Percentiles rank a stretch among this genome's conserved stretches.
phyloP scores from a whole-genome alignment of 192 early-diverging fungal genomes.

The Piromyces sp. region DNA sequence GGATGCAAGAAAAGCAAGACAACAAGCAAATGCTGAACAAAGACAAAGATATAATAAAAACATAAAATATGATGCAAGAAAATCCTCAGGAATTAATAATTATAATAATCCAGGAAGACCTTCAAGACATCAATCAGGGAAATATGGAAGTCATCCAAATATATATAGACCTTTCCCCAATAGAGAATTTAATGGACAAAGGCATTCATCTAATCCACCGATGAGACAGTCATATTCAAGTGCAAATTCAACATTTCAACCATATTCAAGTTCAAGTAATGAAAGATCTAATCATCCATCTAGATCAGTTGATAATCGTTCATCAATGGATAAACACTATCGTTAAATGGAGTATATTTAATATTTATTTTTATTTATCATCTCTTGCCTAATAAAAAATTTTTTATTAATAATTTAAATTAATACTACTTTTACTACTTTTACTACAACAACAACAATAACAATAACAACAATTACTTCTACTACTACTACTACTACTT shows the following conservation, averaged over 20 bases:
- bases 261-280: neutral
- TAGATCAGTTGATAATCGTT: too few relatives aligned
- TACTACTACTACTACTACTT: too few relatives aligned
- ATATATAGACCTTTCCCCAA: neutral
- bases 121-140: neutral
- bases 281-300: neutral
- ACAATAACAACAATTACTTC: too few relatives aligned
- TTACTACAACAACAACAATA: too few relatives aligned
- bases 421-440: too few relatives aligned
- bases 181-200: neutral
- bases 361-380: too few relatives aligned
- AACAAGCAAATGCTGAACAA: constrained; percentile 2
- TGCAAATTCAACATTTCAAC: neutral
- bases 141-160: neutral
- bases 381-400: too few relatives aligned
- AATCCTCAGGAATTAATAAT: neutral
- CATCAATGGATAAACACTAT: neutral
- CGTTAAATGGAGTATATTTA: neutral
- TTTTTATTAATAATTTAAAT: too few relatives aligned
- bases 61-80: neutral
- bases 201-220: neutral
- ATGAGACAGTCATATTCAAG: neutral
- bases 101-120: neutral
- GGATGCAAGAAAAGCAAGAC: constrained; percentile 31
- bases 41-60: neutral